These are phyloP conservation scores for Sechiopsis laciniata DNA, from an alignment of 306 rosid species.

Conservation along the genomic window DNA sequence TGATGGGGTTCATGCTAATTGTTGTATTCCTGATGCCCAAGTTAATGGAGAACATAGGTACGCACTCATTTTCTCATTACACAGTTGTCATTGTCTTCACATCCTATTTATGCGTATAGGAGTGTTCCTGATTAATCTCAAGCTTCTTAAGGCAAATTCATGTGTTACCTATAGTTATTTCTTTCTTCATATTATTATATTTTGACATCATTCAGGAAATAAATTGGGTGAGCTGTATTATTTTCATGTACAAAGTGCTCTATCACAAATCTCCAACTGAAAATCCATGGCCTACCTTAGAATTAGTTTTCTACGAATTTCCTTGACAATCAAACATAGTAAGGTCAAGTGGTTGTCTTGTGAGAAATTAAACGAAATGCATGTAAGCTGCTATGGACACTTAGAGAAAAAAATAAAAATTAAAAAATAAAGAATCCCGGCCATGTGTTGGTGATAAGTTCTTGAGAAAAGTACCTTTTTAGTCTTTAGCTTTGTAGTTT, in stretches of 20 bases:
- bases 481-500: no score
- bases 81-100: background rate
- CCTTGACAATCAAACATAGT: no score
- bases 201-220: background rate
- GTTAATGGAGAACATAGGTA: conserved; percentile 92
- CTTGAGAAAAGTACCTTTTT: no score
- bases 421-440: background rate
- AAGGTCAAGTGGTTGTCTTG: no score
- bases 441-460: background rate
- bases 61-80: conserved; percentile 24
- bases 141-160: background rate
- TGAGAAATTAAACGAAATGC: no score
- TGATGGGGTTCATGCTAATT: conserved; percentile 94
- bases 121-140: background rate
- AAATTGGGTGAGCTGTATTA: background rate
- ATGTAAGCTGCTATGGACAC: no score
- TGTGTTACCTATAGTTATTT: background rate
- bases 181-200: background rate
- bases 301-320: no score
- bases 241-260: background rate
- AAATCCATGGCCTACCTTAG: no score
- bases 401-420: no score
- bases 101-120: background rate
- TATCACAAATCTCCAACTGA: background rate
- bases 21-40: conserved; percentile 95